Evolutionary conservation across 2,329 filamentous ascomycete genomes (phyloP).

Genomic region (Arthrobotrys entomopaga): DNA sequence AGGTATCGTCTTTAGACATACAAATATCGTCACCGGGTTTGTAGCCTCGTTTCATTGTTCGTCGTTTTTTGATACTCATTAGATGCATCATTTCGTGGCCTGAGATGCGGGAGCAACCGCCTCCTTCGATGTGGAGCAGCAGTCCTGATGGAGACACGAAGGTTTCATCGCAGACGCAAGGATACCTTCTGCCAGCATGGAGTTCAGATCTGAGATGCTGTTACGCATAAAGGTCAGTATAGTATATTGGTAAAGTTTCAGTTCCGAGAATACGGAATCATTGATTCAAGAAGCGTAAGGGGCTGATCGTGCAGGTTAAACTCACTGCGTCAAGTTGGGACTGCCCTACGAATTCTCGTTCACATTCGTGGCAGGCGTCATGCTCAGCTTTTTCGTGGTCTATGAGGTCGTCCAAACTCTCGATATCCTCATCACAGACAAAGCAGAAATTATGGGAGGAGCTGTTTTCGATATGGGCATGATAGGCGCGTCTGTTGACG

Average conservation of each 20-base stretch:
- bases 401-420: not conserved
- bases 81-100: no score
- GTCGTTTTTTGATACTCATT: no score
- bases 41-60: no score
- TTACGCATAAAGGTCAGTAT: not conserved
- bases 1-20: not conserved
- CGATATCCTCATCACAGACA: not conserved
- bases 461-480: not conserved
- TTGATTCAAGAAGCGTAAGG: not conserved
- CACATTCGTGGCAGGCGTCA: not conserved
- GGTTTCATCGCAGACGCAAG: not conserved
- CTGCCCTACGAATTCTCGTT: not conserved
- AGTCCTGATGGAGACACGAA: conserved; percentile 2
- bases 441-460: conserved; percentile 9
- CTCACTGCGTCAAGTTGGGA: no score
- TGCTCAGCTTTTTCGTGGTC: conserved; percentile 2
- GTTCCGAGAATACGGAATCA: not conserved
- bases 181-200: not conserved
- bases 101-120: not conserved
- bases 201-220: not conserved
- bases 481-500: not conserved
- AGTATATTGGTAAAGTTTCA: not conserved
- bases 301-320: no score
- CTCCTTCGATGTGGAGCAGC: conserved; percentile 18
- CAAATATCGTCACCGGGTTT: no score